Base-by-base conservation (phyloP, 768 basidiomycete species). In the button mushroom (Agaricus bisporus) region DNA sequence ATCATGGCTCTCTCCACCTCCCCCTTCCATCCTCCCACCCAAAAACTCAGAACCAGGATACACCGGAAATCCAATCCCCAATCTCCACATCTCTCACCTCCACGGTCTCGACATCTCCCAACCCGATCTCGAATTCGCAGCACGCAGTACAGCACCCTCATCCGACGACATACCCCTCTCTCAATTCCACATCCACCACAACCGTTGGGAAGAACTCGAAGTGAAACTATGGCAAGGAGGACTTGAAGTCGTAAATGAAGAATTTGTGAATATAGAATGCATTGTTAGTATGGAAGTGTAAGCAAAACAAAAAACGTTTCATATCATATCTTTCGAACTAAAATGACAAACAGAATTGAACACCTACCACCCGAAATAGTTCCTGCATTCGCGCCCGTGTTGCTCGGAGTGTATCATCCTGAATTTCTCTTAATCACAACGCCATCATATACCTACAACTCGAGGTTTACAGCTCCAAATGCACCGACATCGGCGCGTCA, bases 221-320 rank as follows among this genome's bases (percentile, higher is more conserved):
- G 80, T 79, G 22, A 75, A 81, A 58, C 61, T 95, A 2, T 94
- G 86, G 86, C 72, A 84, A 41, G 92, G 92, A 4, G 83, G 83
- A 0, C 68, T 93, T 44, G 81, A 90, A 62, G 67, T 67, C 1
- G 68, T 83, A 56, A 94, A 92, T 60, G 73, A 80, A 37, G 74
- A 75, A 22, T 85, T 93, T 58, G 70, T 83, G 18, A 75, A 72
- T 49, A 69, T 78, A 2, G 82, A 90, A 57, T 88, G 86, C 60
- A 85, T 93, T 56, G 79, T 91, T 17, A 79, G 83, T 29, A 86
- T 79, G 0, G 91, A 93, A 73, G 87, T 93, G 91, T 93, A 70
- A 58, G 86, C 68, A 28, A 25, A 54, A 46, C n/a, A n/a, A n/a
- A n/a, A n/a, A n/a, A n/a, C n/a, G n/a, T n/a, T n/a, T n/a, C n/a